A percentile compares a stretch with the other conserved stretches of the same genome.
phyloP scores from a whole-genome alignment of 306 rosid genomes.

The Canavalia ensiformis region DNA sequence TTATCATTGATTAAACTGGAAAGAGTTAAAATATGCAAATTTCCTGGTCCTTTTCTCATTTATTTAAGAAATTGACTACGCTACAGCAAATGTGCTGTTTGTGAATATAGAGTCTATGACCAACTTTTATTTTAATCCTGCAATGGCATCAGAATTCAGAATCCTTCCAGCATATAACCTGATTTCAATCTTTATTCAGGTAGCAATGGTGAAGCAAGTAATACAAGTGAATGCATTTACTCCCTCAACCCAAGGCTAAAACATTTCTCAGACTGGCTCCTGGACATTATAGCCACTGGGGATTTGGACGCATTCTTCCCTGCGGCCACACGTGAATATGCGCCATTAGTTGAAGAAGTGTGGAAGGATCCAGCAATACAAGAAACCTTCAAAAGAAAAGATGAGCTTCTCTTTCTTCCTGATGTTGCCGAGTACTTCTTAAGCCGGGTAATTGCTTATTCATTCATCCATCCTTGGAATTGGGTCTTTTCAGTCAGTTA shows the following conservation, averaged over 20 bases:
- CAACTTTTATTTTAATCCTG: constrained; percentile 2
- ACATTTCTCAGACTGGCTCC: constrained; percentile 98
- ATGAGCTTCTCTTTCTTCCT: constrained; percentile 95
- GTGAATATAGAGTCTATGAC: neutral
- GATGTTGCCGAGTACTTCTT: constrained; percentile 92
- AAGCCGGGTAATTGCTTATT: constrained; percentile 70
- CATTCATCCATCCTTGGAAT: constrained; percentile 40
- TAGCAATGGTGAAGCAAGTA: constrained; percentile 54
- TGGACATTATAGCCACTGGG: constrained; percentile 97
- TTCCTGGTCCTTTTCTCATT: neutral
- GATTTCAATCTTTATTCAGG: constrained; percentile 62
- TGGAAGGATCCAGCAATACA: constrained; percentile 98
- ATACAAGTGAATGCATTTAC: constrained; percentile 67
- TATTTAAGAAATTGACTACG: constrained; percentile 12
- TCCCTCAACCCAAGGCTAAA: constrained; percentile 94
- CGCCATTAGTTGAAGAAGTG: constrained; percentile 97
- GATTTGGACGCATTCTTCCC: constrained; percentile 99
- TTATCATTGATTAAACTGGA: neutral
- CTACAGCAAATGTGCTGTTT: constrained; percentile 39
- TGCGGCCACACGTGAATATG: constrained; percentile 99
- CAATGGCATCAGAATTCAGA: constrained; percentile 39
- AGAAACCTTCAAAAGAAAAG: constrained; percentile 89
- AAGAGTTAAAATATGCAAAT: neutral
- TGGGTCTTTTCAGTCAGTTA: constrained; percentile 11
- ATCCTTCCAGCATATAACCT: constrained; percentile 38